A percentile compares a stretch with the other conserved stretches of the same genome.
phyloP scores from a whole-genome alignment of 345 rosid species.

The Rhizophora mangle region DNA sequence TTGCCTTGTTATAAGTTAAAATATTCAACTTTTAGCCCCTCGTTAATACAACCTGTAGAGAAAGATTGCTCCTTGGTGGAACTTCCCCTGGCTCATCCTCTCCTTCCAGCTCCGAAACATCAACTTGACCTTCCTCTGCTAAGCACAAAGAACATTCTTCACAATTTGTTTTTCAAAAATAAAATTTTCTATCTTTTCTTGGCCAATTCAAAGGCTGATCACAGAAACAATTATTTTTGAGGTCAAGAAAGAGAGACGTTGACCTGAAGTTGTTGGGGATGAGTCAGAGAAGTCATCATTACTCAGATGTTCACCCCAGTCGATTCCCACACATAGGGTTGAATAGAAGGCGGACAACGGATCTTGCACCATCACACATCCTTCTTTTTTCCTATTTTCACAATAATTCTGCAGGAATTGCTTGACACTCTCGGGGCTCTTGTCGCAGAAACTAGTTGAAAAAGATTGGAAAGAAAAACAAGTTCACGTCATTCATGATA shows the following conservation, averaged over 20 bases:
- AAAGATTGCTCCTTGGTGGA: constrained; percentile 12
- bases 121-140: constrained; percentile 16
- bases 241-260: neutral
- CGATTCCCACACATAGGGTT: constrained; percentile 38
- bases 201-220: neutral
- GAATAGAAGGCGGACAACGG: constrained; percentile 47
- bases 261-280: constrained; percentile 26
- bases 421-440: constrained; percentile 39
- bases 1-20: neutral
- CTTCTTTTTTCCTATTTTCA: constrained; percentile 30
- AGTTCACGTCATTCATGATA: neutral
- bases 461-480: neutral
- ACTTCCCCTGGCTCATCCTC: constrained; percentile 17
- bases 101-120: constrained; percentile 9
- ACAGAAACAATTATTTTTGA: neutral
- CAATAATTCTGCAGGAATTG: constrained; percentile 44
- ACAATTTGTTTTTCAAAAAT: neutral
- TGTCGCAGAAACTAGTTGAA: constrained; percentile 39
- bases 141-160: neutral
- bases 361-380: constrained; percentile 40
- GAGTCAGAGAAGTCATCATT: constrained; percentile 16
- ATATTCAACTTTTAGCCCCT: neutral
- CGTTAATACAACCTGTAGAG: constrained; percentile 34
- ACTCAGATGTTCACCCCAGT: constrained; percentile 12
- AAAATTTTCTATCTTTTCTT: too few relatives aligned